Conservation (phyloP, 768 basidiomycete genomes). For the Botryobasidium botryosum region DNA sequence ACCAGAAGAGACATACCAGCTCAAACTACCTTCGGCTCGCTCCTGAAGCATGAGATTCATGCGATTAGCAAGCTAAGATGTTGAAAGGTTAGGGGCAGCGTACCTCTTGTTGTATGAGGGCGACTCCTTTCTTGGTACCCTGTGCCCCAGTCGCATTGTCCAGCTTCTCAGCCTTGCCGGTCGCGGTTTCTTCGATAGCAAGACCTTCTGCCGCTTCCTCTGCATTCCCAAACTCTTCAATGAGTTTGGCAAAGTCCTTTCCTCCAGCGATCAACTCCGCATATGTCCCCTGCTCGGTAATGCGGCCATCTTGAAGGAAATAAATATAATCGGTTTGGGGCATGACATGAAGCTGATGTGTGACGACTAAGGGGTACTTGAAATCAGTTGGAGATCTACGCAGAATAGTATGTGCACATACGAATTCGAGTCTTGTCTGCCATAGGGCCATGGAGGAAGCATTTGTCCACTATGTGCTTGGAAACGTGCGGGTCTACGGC, state of each 20-base stretch:
- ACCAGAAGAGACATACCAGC: too few relatives aligned
- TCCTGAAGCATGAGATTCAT: too few relatives aligned
- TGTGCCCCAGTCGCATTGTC: slow-evolving; percentile 30
- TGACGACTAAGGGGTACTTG: slow-evolving; percentile 39
- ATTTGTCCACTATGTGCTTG: slow-evolving; percentile 45
- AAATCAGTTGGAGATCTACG: too few relatives aligned
- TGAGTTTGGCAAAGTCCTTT: slow-evolving; percentile 40
- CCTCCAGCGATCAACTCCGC: slow-evolving; percentile 30
- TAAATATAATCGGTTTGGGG: slow-evolving; percentile 36
- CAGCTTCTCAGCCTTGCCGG: slow-evolving; percentile 8
- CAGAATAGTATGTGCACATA: too few relatives aligned
- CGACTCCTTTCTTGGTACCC: slow-evolving; percentile 48
- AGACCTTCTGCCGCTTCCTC: slow-evolving; percentile 17
- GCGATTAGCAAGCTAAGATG: too few relatives aligned
- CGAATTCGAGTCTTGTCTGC: too few relatives aligned
- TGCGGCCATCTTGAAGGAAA: slow-evolving; percentile 26
- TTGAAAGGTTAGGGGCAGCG: too few relatives aligned
- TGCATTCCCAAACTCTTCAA: slow-evolving; percentile 37
- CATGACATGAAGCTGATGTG: slow-evolving; percentile 39
- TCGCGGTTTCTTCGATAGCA: slow-evolving; percentile 14
- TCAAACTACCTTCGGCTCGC: too few relatives aligned
- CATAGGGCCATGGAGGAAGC: slow-evolving; percentile 36
- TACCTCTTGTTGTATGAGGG: slow-evolving; percentile 46
- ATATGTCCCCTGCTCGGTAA: slow-evolving; percentile 37
- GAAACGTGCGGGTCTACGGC: slow-evolving; percentile 44